A percentile compares a stretch with the other conserved stretches of the same genome.
Conservation (phyloP, 1,284 basidiomycete species). For the Ustilago loliicola region DNA sequence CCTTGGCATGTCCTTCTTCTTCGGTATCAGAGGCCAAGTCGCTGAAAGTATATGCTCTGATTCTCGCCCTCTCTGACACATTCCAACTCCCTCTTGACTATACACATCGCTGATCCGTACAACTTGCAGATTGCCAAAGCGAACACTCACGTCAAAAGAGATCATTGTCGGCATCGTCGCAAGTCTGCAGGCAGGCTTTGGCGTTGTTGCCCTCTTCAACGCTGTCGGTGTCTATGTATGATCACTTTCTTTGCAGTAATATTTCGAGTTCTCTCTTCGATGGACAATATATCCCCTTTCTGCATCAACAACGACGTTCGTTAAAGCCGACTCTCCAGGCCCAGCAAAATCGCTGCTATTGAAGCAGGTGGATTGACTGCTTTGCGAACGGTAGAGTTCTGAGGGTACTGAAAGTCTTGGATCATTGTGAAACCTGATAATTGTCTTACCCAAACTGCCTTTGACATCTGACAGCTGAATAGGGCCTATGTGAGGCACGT, state of each 20-base stretch:
- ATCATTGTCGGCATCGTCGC: constrained; percentile 44
- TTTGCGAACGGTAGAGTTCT: no score
- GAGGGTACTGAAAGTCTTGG: no score
- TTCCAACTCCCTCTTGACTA: background rate
- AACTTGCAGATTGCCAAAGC: constrained; percentile 50
- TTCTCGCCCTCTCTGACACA: background rate
- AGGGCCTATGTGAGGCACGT: no score
- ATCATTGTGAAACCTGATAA: no score
- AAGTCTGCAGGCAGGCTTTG: constrained; percentile 61
- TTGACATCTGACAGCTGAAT: no score
- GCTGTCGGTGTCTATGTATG: constrained; percentile 66
- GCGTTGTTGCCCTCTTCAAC: constrained; percentile 64
- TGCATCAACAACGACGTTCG: background rate
- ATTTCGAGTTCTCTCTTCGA: background rate
- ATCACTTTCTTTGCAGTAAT: constrained; percentile 4
- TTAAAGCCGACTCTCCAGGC: no score
- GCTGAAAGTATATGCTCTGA: background rate
- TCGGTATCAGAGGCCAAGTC: background rate
- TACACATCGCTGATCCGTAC: background rate
- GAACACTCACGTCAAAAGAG: constrained; percentile 38
- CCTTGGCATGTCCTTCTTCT: background rate
- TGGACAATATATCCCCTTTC: constrained; percentile 24
- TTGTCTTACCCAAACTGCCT: no score
- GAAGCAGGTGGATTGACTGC: no score
- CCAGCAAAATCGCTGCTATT: no score